Evolutionary conservation across 2,329 filamentous ascomycete genomes (phyloP).

Genomic region (Ceratocystis colombiana): DNA sequence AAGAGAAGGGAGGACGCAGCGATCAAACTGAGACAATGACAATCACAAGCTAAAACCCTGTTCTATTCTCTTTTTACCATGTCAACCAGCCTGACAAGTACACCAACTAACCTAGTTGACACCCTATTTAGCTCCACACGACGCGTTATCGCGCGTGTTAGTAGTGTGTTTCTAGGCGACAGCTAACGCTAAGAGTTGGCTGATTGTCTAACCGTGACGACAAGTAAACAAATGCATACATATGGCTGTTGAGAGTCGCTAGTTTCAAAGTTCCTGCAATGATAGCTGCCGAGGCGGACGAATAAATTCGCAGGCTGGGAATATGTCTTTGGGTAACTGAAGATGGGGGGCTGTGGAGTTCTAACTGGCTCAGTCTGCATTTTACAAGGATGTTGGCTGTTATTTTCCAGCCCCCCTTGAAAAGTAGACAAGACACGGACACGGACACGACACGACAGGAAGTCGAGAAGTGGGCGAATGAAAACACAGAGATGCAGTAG

Average conservation of each 20-base stretch:
- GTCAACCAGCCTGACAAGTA: conserved; percentile 4
- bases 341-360: conserved; percentile 2
- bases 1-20: background rate
- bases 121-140: background rate
- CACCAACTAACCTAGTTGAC: background rate
- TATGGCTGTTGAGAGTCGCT: background rate
- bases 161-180: background rate
- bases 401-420: background rate
- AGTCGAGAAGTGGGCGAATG: conserved; percentile 5
- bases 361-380: background rate
- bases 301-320: conserved; percentile 14
- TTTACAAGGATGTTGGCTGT: conserved; percentile 8
- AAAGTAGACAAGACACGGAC: background rate
- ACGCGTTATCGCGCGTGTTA: conserved; percentile 1
- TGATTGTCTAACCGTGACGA: background rate
- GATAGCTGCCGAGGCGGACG: background rate
- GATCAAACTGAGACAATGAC: background rate
- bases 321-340: background rate
- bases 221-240: conserved; percentile 7
- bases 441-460: conserved; percentile 7
- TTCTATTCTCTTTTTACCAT: background rate
- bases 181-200: background rate
- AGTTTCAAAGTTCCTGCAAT: background rate
- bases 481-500: conserved; percentile 7
- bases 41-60: conserved; percentile 13